These are phyloP conservation scores for Zelopaecilomyces penicillatus DNA, from an alignment of 2,329 filamentous ascomycete genomes.

Conservation along the genomic window DNA sequence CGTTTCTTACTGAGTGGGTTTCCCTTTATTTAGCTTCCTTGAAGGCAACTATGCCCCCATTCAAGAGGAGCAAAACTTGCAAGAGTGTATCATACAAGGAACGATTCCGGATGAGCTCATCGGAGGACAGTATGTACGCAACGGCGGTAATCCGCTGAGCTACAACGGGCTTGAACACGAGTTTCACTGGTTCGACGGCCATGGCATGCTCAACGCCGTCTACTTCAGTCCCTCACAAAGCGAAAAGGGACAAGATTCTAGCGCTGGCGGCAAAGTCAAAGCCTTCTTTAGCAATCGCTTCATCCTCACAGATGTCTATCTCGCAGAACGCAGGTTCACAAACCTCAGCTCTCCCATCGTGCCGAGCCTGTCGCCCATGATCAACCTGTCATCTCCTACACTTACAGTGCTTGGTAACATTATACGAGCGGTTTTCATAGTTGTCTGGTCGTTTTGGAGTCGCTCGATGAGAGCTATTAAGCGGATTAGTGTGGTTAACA, in stretches of 20 bases:
- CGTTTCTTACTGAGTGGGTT: background rate
- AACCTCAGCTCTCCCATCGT: conserved; percentile 48
- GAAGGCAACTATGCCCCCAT: conserved; percentile 64
- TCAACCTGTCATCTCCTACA: conserved; percentile 48
- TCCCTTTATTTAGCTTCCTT: conserved; percentile 47
- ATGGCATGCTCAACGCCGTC: conserved; percentile 66
- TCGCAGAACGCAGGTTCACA: conserved; percentile 41
- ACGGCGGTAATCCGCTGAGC: conserved; percentile 59
- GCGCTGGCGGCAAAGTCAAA: background rate
- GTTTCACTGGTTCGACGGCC: conserved; percentile 67
- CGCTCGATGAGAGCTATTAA: conserved; percentile 39
- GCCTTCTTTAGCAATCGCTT: conserved; percentile 64
- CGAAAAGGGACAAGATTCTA: conserved; percentile 30
- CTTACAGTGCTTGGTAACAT: conserved; percentile 42
- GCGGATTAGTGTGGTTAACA: conserved; percentile 65
- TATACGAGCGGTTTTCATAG: conserved; percentile 47
- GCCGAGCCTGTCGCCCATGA: conserved; percentile 58
- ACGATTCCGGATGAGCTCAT: conserved; percentile 54
- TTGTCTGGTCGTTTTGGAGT: conserved; percentile 45
- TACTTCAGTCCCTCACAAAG: conserved; percentile 36
- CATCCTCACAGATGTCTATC: conserved; percentile 57
- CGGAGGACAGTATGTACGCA: conserved; percentile 64
- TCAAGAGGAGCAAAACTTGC: conserved; percentile 39
- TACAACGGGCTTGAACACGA: conserved; percentile 53
- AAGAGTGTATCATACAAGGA: conserved; percentile 52